Base-by-base conservation (phyloP, 345 rosid genomes). In the Camelina hispida region DNA sequence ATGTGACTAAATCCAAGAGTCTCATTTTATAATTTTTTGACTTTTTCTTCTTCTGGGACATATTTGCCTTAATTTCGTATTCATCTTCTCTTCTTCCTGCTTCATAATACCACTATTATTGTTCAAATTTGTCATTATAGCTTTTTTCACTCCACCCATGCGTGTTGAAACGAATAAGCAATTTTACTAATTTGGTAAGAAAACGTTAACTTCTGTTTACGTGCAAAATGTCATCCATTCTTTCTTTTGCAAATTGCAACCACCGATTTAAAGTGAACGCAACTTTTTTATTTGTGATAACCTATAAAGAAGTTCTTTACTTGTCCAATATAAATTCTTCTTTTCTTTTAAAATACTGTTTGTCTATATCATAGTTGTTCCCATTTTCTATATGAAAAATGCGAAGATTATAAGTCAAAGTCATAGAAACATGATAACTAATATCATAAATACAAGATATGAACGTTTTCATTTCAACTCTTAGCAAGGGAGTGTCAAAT, bases 1-100 rank as follows among this genome's bases (percentile, higher is more conserved):
- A 70, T 70, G 80, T 70, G 72, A 47, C 66, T 77, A 35, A 71
- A 61, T 32, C 51, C 52, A 62, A 54, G 62, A 54, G 58, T 44
- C 42, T 38, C 76, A 77, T 48, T 55, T 63, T 62, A 35, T 2
- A 34, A 34, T 4, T 22, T 69, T 69, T 77, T 70, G 25, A 68
- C 66, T 0, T 57, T 50, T 77, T 50, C 61, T 65, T 44, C 38
- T 35, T 38, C 68, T 60, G 38, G 38, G 62, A 51, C n/a, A 60
- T 14, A 4, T 48, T 64, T 58, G 11, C 54, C 54, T 47, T 56
- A 71, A 65, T 42, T 23, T 62, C 43, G 65, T 68, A 34, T 60
- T 62, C 32, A 61, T 44, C 44, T 44, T 69, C 63, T 43, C 11
- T 43, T 46, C 55, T 69, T 69, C 44, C 42, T 68, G 47, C 62